A percentile compares a stretch with the other conserved stretches of the same genome.
phyloP scores from a whole-genome alignment of 2,329 filamentous ascomycete species.

The Westerdykella ornata region DNA sequence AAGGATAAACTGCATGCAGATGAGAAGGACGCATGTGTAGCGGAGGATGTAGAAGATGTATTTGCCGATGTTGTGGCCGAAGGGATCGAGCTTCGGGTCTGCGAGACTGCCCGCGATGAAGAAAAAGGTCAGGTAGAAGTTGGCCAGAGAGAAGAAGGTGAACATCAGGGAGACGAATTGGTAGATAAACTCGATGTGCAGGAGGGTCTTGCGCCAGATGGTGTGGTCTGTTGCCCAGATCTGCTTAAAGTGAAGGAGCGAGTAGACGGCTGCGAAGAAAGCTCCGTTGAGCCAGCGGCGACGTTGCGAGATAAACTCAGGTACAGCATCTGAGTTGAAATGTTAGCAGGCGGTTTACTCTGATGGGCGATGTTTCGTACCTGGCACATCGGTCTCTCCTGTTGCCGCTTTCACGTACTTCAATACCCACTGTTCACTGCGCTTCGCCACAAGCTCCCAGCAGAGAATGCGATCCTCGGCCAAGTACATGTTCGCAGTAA shows the following conservation, averaged over 20 bases:
- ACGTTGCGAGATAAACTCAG: conserved; percentile 95
- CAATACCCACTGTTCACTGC: conserved; percentile 90
- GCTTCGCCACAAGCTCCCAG: conserved; percentile 93
- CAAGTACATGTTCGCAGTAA: conserved; percentile 94
- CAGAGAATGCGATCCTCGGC: conserved; percentile 86
- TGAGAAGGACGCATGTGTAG: conserved; percentile 79
- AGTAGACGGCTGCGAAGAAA: conserved; percentile 98
- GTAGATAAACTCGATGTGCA: conserved; percentile 93
- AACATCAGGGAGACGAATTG: conserved; percentile 89
- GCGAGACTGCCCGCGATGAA: conserved; percentile 89
- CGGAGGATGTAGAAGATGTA: conserved; percentile 81
- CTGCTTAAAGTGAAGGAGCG: conserved; percentile 87
- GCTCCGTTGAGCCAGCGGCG: conserved; percentile 96
- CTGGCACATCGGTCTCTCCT: conserved; percentile 95
- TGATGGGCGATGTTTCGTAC: conserved; percentile 48
- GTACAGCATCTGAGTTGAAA: conserved; percentile 62
- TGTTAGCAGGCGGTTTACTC: background rate
- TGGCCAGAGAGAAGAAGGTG: conserved; percentile 96
- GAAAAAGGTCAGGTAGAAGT: conserved; percentile 98
- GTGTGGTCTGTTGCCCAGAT: conserved; percentile 92
- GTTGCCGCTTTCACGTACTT: conserved; percentile 97
- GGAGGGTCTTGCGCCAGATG: conserved; percentile 75
- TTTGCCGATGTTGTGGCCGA: conserved; percentile 76
- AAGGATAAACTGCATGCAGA: conserved; percentile 91
- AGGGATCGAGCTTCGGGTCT: conserved; percentile 75